Percentiles rank a stretch among this genome's conserved stretches.
Evolutionary conservation across 441 rosid genomes (phyloP).

Genomic region (Lepidium campestre): DNA sequence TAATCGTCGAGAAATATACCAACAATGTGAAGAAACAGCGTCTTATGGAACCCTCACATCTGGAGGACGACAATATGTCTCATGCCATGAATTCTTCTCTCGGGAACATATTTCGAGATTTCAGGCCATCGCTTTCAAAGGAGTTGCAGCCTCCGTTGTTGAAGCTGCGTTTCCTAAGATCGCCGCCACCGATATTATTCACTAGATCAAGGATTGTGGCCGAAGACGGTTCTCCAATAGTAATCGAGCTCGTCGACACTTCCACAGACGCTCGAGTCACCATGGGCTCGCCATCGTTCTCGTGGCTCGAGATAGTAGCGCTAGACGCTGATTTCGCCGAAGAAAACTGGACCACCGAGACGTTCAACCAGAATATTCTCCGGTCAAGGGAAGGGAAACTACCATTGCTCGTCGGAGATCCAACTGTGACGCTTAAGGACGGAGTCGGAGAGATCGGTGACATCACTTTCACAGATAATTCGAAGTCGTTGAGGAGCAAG

Average conservation of each 20-base stretch:
- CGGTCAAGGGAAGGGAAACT: conserved; percentile 46
- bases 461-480: conserved; percentile 55
- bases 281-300: conserved; percentile 7
- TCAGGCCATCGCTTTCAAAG: too few relatives aligned
- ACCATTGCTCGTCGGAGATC: conserved; percentile 55
- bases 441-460: conserved; percentile 45
- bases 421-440: conserved; percentile 20
- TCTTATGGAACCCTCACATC: too few relatives aligned
- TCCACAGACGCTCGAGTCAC: conserved; percentile 22
- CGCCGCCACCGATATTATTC: conserved; percentile 37
- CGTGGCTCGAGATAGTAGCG: conserved; percentile 33
- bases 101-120: too few relatives aligned
- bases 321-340: conserved; percentile 46
- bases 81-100: too few relatives aligned
- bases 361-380: conserved; percentile 36
- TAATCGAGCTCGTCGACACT: conserved; percentile 40
- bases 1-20: too few relatives aligned
- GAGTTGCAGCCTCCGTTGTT: too few relatives aligned
- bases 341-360: conserved; percentile 43
- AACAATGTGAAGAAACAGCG: too few relatives aligned
- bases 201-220: conserved; percentile 33
- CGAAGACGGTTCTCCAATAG: conserved; percentile 31
- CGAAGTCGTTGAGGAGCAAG: conserved; percentile 54
- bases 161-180: conserved; percentile 34
- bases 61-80: too few relatives aligned